Evolutionary conservation across 371 early-diverging fungal genomes (phyloP).

Genomic region (Mortierella sp.): DNA sequence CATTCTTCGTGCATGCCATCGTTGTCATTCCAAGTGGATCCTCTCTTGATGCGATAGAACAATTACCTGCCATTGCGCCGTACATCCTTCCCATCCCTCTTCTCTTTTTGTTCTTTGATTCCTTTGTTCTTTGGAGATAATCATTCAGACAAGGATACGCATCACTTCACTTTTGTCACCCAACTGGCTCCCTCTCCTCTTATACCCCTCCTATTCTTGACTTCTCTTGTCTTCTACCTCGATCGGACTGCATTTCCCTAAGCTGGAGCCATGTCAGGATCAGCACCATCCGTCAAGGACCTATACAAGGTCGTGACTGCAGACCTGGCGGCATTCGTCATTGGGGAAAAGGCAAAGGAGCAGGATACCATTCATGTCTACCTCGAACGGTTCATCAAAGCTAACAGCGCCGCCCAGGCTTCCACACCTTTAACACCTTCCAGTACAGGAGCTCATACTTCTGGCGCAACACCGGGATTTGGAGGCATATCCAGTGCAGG

Average conservation of each 20-base stretch:
- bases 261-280: conserved; percentile 25
- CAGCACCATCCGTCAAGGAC: conserved; percentile 48
- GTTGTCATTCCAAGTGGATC: neutral
- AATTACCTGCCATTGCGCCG: neutral
- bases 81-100: neutral
- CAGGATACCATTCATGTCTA: conserved; percentile 23
- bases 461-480: neutral
- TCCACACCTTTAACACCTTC: conserved; percentile 10
- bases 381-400: conserved; percentile 45
- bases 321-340: conserved; percentile 25
- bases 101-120: neutral
- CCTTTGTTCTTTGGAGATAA: neutral
- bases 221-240: too few species aligned
- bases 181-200: neutral
- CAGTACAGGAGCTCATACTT: conserved; percentile 1
- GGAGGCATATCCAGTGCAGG: neutral
- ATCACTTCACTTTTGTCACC: too few species aligned
- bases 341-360: conserved; percentile 18
- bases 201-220: neutral
- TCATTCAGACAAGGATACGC: neutral
- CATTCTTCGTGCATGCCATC: too few species aligned
- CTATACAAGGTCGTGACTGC: conserved; percentile 46
- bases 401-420: conserved; percentile 3
- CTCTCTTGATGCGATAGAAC: neutral
- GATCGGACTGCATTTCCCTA: too few species aligned